Conservation (phyloP, 306 rosid species). For the Pterocarpus santalinus region DNA sequence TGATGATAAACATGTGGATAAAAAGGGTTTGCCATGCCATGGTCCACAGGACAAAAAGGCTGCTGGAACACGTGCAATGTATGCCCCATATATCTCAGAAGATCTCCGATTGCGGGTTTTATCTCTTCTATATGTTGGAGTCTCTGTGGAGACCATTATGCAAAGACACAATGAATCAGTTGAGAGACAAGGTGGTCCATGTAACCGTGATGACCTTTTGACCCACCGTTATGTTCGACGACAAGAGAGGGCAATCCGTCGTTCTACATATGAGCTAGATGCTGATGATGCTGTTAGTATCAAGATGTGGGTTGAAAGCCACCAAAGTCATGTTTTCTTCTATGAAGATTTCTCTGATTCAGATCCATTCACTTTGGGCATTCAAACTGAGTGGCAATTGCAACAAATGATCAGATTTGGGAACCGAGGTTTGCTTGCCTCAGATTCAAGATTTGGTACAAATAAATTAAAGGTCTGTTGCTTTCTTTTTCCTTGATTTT, state of each 20-base stretch:
- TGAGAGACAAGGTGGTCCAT: constrained; percentile 90
- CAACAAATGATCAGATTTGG: constrained; percentile 95
- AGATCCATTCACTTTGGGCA: constrained; percentile 77
- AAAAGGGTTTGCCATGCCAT: constrained; percentile 89
- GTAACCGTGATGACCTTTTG: constrained; percentile 92
- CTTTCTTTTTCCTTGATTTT: constrained; percentile 23
- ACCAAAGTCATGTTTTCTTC: constrained; percentile 77
- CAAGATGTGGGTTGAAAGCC: constrained; percentile 83
- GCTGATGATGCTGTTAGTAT: constrained; percentile 80
- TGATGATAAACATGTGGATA: constrained; percentile 86
- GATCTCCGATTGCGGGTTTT: constrained; percentile 86
- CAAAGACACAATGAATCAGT: constrained; percentile 91
- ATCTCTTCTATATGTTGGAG: constrained; percentile 85
- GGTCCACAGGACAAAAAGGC: constrained; percentile 91
- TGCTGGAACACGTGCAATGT: constrained; percentile 88
- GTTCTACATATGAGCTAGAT: constrained; percentile 81
- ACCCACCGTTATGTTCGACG: constrained; percentile 86
- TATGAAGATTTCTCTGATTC: constrained; percentile 85
- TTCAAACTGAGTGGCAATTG: constrained; percentile 97
- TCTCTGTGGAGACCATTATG: constrained; percentile 96
- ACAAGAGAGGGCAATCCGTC: constrained; percentile 89
- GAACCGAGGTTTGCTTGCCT: constrained; percentile 74
- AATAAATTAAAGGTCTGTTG: constrained; percentile 85
- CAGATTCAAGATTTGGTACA: constrained; percentile 93
- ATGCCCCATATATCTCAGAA: constrained; percentile 93